Evolutionary conservation across 202 grass and related monocot genomes (phyloP).

Genomic region (Carex arenaria): DNA sequence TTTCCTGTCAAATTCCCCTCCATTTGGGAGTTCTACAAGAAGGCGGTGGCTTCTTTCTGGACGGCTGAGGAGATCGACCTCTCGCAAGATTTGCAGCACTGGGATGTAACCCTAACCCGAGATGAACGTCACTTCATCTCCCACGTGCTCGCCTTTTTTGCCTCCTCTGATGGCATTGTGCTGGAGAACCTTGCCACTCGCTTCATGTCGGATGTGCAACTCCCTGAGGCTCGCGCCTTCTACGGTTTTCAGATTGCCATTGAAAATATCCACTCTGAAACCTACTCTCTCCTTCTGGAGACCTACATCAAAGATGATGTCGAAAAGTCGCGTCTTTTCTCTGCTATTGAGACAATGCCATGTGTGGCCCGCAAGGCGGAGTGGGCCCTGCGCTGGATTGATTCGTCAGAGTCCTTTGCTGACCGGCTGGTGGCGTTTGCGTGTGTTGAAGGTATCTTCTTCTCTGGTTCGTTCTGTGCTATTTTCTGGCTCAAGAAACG

Average conservation of each 20-base stretch:
- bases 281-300: constrained; percentile 77
- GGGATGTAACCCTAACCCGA: constrained; percentile 43
- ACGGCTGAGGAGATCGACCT: constrained; percentile 79
- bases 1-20: constrained; percentile 61
- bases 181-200: constrained; percentile 80
- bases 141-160: constrained; percentile 91
- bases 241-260: constrained; percentile 90
- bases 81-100: constrained; percentile 55
- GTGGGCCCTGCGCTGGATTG: constrained; percentile 84
- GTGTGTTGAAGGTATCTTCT: constrained; percentile 91
- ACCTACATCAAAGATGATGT: constrained; percentile 63
- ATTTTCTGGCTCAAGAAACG: constrained; percentile 99
- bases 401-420: constrained; percentile 59
- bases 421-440: constrained; percentile 85
- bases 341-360: constrained; percentile 65
- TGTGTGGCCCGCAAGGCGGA: constrained; percentile 75
- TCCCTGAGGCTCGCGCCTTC: constrained; percentile 74
- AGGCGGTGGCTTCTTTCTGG: constrained; percentile 80
- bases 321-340: constrained; percentile 74
- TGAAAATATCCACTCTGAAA: constrained; percentile 96
- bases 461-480: constrained; percentile 89
- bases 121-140: constrained; percentile 75
- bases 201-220: constrained; percentile 87
- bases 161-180: constrained; percentile 81
- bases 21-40: constrained; percentile 95